Base-by-base conservation (phyloP, 805 yeast genomes). In the Myxozyma lipomycoides region DNA sequence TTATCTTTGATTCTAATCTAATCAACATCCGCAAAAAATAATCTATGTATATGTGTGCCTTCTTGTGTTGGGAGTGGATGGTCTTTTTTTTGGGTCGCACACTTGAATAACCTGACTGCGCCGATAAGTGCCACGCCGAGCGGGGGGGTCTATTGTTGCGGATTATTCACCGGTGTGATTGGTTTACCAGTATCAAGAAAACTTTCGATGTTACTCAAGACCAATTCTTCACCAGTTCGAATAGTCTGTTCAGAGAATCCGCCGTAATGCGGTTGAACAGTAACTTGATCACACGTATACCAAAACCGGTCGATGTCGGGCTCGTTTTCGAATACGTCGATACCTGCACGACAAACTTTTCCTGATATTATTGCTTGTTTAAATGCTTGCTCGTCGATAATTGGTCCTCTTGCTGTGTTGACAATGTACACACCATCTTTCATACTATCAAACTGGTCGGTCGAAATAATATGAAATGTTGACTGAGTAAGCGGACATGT, bases 321-420 rank as follows among this genome's bases (percentile, higher is more conserved):
- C 70, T 80, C 85, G 48, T 64, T 45, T 62, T 79, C 84, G 60
- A 74, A 80, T n/a, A 80, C 85, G 55, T 80, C 85, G 2, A 79
- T 66, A 2, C 83, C 85, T 42, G 73, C 79, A 3, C 76, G 67
- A 5, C 74, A 70, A 17, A 80, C 67, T 60, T 78, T 74, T 26
- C 83, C 82, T 15, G 69, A 62, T 51, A 76, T 72, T 40, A 81
- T 66, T 2, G 74, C 73, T 24, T 67, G 69, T 1, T 72, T 73
- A 36, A 80, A 67, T 3, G 77, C 78, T 24, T 65, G 63, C 62
- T 80, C 84, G 61, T 81, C 78, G 52, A 80, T 71, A 21, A 80
- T 73, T 2, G 83, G 78, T 1, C 85, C 85, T 40, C 85, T 70
- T 12, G 84, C 83, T 26, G 81, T 78, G 66, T 80, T 80, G 52